Conservation (phyloP, 2,329 filamentous ascomycete genomes). For the Emergomyces orientalis region DNA sequence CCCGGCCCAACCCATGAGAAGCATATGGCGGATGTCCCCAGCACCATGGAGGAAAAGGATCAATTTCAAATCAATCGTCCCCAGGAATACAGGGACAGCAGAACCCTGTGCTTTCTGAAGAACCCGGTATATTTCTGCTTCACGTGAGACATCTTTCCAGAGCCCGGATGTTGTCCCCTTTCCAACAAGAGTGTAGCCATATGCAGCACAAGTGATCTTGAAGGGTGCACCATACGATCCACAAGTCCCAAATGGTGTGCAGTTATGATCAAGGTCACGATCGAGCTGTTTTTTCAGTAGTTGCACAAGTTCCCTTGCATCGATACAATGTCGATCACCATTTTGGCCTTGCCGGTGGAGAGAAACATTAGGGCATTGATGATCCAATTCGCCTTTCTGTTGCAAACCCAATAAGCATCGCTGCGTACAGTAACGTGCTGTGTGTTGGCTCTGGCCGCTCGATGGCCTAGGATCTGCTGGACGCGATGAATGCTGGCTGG, state of each 20-base stretch:
- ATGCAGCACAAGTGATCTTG: no score
- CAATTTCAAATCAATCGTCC: slow-evolving; percentile 19
- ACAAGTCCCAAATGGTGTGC: no score
- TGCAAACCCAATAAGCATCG: no score
- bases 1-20: slow-evolving; percentile 25
- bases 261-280: no score
- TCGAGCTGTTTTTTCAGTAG: slow-evolving; percentile 19
- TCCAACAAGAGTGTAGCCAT: slow-evolving; percentile 22
- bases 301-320: slow-evolving; percentile 15
- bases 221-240: no score
- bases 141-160: slow-evolving; percentile 21
- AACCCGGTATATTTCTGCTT: slow-evolving; percentile 22
- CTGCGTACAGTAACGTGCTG: no score
- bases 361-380: no score
- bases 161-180: slow-evolving; percentile 25
- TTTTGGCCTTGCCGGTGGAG: slow-evolving; percentile 9
- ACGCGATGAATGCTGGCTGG: slow-evolving; percentile 11
- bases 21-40: no score
- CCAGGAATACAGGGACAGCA: slow-evolving; percentile 24
- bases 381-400: no score
- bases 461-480: no score
- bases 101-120: slow-evolving; percentile 22
- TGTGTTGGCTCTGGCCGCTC: no score
- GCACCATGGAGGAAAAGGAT: slow-evolving; percentile 26
- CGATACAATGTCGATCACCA: slow-evolving; percentile 16